These are phyloP conservation scores for Pichia kluyveri DNA, from an alignment of 805 yeast species.

Conservation along the genomic window DNA sequence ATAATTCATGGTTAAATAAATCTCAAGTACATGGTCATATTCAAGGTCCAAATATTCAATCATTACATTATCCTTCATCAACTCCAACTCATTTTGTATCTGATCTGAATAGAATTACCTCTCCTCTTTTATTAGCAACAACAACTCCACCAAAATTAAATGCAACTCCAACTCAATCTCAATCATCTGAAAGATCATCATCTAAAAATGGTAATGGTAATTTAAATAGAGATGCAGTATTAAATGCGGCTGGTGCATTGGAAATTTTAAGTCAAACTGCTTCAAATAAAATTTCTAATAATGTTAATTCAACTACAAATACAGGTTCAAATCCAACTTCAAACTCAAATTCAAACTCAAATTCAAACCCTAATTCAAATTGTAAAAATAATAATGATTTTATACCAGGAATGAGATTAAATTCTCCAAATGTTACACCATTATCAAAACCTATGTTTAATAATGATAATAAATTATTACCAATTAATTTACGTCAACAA, in stretches of 20 bases:
- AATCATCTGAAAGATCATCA: constrained; percentile 26
- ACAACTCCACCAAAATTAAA: constrained; percentile 26
- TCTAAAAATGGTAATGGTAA: constrained; percentile 14
- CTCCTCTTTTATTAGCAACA: constrained; percentile 53
- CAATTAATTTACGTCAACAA: constrained; percentile 14
- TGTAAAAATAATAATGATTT: constrained; percentile 15
- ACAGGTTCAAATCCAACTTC: too few species aligned
- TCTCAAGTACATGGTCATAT: constrained; percentile 7
- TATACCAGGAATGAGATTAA: constrained; percentile 27
- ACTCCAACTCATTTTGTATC: constrained; percentile 68
- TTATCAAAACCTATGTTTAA: constrained; percentile 5
- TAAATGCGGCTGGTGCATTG: constrained; percentile 33
- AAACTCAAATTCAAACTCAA: too few species aligned
- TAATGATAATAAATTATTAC: constrained; percentile 18
- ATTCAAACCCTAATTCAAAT: constrained; percentile 1
- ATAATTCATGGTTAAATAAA: constrained; percentile 22
- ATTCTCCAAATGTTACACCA: constrained; percentile 16
- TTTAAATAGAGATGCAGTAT: constrained; percentile 24
- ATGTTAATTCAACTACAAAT: too few species aligned
- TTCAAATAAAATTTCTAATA: background rate
- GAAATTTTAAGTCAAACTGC: constrained; percentile 30
- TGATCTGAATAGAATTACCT: constrained; percentile 51
- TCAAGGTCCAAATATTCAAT: constrained; percentile 31
- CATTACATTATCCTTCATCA: constrained; percentile 56
- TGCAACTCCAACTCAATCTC: constrained; percentile 26